Evolutionary conservation across 176 grass and related monocot genomes (phyloP).

Genomic region (Chrysopogon serrulatus): DNA sequence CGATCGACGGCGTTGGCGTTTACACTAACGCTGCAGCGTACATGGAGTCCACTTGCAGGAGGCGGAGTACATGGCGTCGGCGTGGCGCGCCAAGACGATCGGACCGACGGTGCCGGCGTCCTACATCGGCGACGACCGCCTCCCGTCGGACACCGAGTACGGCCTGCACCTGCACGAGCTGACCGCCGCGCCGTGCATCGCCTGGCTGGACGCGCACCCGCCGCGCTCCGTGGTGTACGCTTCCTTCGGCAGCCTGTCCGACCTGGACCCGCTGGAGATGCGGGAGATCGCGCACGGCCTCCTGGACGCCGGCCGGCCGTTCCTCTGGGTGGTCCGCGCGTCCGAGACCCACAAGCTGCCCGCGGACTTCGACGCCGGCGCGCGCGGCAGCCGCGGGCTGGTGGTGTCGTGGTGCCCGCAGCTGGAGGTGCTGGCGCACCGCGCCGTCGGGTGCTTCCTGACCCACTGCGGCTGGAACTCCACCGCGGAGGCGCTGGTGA

Average conservation of each 20-base stretch:
- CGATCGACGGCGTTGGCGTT: neutral
- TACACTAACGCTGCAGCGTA: neutral
- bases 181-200: conserved; percentile 37
- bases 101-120: conserved; percentile 68
- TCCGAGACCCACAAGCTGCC: conserved; percentile 64
- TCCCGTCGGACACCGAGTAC: conserved; percentile 51
- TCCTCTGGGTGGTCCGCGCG: conserved; percentile 70
- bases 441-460: conserved; percentile 66
- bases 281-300: conserved; percentile 52
- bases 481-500: conserved; percentile 38
- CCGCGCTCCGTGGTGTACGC: conserved; percentile 57
- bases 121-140: conserved; percentile 33
- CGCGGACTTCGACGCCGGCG: neutral
- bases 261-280: conserved; percentile 36
- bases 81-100: conserved; percentile 65
- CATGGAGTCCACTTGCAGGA: conserved; percentile 33
- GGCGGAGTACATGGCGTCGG: conserved; percentile 54
- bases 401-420: conserved; percentile 72
- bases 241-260: conserved; percentile 71
- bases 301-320: conserved; percentile 31
- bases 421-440: conserved; percentile 65
- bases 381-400: neutral
- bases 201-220: conserved; percentile 42
- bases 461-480: conserved; percentile 96
- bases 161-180: conserved; percentile 68